Base-by-base conservation (phyloP, 1,284 basidiomycete genomes). In the Porogramme epimiltina region DNA sequence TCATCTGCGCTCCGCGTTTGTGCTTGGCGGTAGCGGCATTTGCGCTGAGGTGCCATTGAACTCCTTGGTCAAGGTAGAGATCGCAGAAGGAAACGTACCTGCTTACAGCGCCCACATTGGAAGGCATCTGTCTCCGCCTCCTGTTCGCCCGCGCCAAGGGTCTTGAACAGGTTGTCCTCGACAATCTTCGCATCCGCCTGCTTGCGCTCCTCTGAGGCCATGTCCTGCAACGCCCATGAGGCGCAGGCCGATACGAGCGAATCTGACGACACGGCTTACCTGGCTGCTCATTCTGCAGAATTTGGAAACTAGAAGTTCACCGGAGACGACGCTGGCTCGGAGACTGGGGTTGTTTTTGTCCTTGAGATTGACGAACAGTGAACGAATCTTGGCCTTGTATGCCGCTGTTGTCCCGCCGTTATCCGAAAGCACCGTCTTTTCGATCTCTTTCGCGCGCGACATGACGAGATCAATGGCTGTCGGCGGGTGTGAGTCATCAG, bases 121-220 rank as follows among this genome's bases (percentile, higher is more conserved):
- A 99, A 99, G 1, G 94, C 94, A 62, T 96, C 94, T 0, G 97
- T 99, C 71, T 99, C 96, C 15, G 96, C 95, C 70, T 92, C 84
- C 51, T 86, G 88, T 59, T 95, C 91, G 15, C 82, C 92, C 0
- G 95, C 96, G 3, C 90, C 93, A 16, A 97, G 85, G 2, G 95
- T 89, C 47, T 95, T 91, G 78, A 95, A 92, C 43, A 99, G 73
- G 66, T 99, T 99, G 53, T 92, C 85, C 62, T 91, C 85, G 49
- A 85, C 82, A 58, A 99, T 90, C 65, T 89, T 89, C 55, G 83
- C 82, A 63, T 95, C 89, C 18, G 88, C 85, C 3, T 87, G 85
- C 63, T 92, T 90, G 33, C 94, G 80, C 62, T 95, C 93, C 65
- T 95, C 94, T 1, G 92, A 94, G 2, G 96, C 96, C 89, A 99